Base-by-base conservation (phyloP, 352 stramenopile genomes). In the Pythium oligandrum region DNA sequence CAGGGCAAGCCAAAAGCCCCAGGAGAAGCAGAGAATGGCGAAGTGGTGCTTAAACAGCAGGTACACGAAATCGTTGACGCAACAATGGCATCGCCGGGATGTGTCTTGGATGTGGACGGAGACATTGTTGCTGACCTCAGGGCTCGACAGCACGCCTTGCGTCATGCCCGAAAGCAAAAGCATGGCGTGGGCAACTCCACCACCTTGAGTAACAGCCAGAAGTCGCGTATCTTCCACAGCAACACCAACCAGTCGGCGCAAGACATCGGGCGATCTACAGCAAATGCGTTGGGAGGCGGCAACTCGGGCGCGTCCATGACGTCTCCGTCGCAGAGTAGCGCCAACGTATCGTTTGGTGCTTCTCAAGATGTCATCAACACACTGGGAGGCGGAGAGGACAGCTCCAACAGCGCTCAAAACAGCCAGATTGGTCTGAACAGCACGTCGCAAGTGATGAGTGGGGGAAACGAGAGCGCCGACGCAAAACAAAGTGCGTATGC, bases 21-120 rank as follows among this genome's bases (percentile, higher is more conserved):
- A 57, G 9, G 47, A 51, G 37, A 68, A 68, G 40, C 12, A 12
- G 71, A 80, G 11, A 75, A 65, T 11, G 71, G 65, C 0, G 81
- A 91, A n/a, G 55, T 63, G 11, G 63, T 87, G 37, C 68, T 92
- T 1, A 78, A 86, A 59, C 67, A 77, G 40, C 73, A 91, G 62
- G 74, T 93, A 3, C 64, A 86, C n/a, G 81, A 93, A 50, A 90
- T 95, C 17, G 75, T 93, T 3, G 76, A 74, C 1, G 82, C 78
- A 1, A 88, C 73, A 2, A 63, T 92, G 30, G 75, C 78, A 0
- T 90, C 83, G n/a, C 76, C 82, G 1, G 86, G 84, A 0, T 95
- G 82, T 48, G 56, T 95, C 0, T 57, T 96, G 3, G 82, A 93
- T 36, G 70, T 91, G 7, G 82, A 89, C 40, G 83, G 82, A 0